Base-by-base conservation (phyloP, 2,329 filamentous ascomycete genomes). In the Sarocladium oryzae region DNA sequence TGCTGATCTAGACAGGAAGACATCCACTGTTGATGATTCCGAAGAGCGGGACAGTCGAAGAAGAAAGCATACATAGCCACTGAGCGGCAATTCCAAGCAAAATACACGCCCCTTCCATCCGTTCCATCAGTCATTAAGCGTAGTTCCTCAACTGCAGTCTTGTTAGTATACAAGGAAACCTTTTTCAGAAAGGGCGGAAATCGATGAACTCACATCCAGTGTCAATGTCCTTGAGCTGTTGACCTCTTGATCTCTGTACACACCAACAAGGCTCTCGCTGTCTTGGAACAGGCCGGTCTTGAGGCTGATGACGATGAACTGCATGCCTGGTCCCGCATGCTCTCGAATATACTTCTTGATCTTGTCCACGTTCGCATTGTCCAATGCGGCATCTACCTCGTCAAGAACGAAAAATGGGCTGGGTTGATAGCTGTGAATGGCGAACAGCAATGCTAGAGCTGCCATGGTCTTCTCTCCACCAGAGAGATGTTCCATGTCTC, bases 381-480 rank as follows among this genome's bases (percentile, higher is more conserved):
- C 93, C n/a, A 99, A 79, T 36, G 93, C 95, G 9, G 93, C 95
- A 65, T 99, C 93, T 13, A 99, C 92, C 71, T 99, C 93, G 65
- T 99, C 93, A 7, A 99, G 82, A 30, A 99, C 93, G 67, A 99
- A 99, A 75, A 99, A 99, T 0, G 95, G 93, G 54, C 83, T 89
- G 0, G 93, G 92, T 65, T 96, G 91, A 73, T 92, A 99, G 54
- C 86, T 91, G 73, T 99, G 93, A 52, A 99, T 91, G 20, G 93
- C 93, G 66, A 99, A 99, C 4, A 99, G 79, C 36, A 99, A 77
- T n/a, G 93, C 93, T 35, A 99, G 76, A 13, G 93, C 93, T 2
- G 93, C 93, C 85, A 99, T 99, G 0, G 93, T 99, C 77, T 99
- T 99, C 71, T 99, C 93, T 52, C 93, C 93, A 61, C 93, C 93